Base-by-base conservation (phyloP, 164 flowering plant genomes). In the Piper longum region DNA sequence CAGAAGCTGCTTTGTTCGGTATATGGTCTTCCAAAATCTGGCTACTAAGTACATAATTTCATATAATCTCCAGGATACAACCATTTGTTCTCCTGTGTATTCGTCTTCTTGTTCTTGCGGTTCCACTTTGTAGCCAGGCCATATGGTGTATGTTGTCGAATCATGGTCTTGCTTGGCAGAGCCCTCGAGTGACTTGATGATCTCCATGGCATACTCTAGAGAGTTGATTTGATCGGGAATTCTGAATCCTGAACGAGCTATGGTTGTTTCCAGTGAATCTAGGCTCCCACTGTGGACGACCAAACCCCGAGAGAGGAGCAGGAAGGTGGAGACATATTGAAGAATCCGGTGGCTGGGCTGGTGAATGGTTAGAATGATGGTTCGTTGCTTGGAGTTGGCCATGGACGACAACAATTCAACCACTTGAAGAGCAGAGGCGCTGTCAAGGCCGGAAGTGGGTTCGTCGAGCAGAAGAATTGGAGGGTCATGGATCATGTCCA, bases 401-500 rank as follows among this genome's bases (percentile, higher is more conserved):
- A 88, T 81, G 51, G 78, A 68, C 0, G 89, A 75, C 39, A 92
- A 86, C 57, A 88, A 72, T 74, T 88, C 88, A 1, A 86, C 77
- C 52, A 92, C 96, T 61, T 85, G 95, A 55, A 86, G 78, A 0
- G 98, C 95, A 0, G 96, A 87, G 11, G 79, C 69, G 77, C 96
- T 87, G 60, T 92, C 98, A 2, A 92, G 82, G 3, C 98, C 97
- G 39, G 98, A 88, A 63, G 98, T 92, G 16, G 98, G 98, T 65
- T 92, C 98, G 63, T 92, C 96, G 0, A 92, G 81, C 40, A 92
- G 76, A 14, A 92, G 65, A 67, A 92, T 78, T 1, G 84, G 72
- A 0, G 96, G 98, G 62, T 92, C 89, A 52, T 86, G 87, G 59
- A 92, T 86, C 69, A 92, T 72, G n/a, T 89, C 98, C 7, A 86